These are phyloP conservation scores for Hydnomerulius pinastri DNA, from an alignment of 768 basidiomycete genomes.

Conservation along the genomic window DNA sequence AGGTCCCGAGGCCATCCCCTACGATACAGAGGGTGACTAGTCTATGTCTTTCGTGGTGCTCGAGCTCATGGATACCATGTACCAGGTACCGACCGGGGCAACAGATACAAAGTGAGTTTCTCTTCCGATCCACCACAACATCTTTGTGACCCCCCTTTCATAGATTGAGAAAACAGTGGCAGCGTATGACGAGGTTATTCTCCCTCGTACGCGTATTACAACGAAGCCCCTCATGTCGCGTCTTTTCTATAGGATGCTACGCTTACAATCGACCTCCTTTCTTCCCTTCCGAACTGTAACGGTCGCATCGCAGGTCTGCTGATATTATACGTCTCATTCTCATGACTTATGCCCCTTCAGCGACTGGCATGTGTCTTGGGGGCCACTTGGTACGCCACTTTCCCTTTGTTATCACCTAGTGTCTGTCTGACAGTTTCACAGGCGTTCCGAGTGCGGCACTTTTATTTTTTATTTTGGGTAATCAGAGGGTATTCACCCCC, in stretches of 20 bases:
- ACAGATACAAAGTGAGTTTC: constrained; percentile 74
- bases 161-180: constrained; percentile 86
- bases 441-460: constrained; percentile 51
- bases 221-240: constrained; percentile 1
- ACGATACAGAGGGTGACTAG: constrained; percentile 76
- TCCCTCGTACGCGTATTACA: background rate
- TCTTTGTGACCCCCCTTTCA: constrained; percentile 7
- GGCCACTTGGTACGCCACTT: constrained; percentile 70
- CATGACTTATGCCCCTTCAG: constrained; percentile 34
- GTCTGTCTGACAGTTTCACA: constrained; percentile 21
- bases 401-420: background rate
- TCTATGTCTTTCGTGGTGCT: constrained; percentile 3
- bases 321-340: background rate
- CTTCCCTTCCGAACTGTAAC: constrained; percentile 78
- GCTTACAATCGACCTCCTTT: constrained; percentile 73
- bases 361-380: constrained; percentile 90
- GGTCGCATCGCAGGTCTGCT: constrained; percentile 81
- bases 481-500: too few species aligned
- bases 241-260: constrained; percentile 63
- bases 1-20: constrained; percentile 84
- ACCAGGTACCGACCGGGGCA: constrained; percentile 85
- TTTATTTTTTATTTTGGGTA: background rate
- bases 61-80: constrained; percentile 1
- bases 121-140: background rate
- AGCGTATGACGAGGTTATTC: constrained; percentile 81